Conservation (phyloP, 352 stramenopile species). For the Peronospora farinosa region DNA sequence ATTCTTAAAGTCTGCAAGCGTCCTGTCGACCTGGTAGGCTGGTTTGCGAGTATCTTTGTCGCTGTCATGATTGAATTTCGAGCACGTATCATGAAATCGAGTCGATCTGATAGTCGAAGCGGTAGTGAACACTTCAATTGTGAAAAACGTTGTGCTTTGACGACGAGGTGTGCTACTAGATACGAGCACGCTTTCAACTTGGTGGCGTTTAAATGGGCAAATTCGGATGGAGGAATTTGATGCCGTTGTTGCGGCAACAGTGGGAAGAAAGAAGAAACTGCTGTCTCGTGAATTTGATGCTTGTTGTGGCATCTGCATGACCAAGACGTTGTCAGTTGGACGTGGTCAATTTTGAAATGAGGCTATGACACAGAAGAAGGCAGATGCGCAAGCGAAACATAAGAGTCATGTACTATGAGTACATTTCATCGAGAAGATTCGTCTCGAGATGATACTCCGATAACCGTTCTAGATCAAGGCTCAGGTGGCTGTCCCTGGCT, state of each 20-base stretch:
- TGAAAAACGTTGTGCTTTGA: constrained; percentile 16
- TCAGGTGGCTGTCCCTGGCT: constrained; percentile 6
- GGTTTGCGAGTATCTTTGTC: constrained; percentile 1
- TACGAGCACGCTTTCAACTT: constrained; percentile 18
- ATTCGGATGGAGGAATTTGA: constrained; percentile 3
- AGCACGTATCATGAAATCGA: background rate
- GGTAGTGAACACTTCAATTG: constrained; percentile 17
- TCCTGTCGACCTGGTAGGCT: constrained; percentile 18
- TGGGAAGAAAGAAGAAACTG: background rate
- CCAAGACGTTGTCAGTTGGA: constrained; percentile 6
- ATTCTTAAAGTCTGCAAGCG: constrained; percentile 19
- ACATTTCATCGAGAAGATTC: constrained; percentile 15
- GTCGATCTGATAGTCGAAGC: background rate
- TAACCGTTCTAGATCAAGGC: constrained; percentile 6
- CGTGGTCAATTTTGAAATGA: constrained; percentile 18
- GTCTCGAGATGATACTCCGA: constrained; percentile 2
- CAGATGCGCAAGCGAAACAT: background rate
- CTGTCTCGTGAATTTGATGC: background rate
- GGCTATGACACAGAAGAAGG: background rate
- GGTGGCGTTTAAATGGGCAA: constrained; percentile 14
- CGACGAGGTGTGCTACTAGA: constrained; percentile 11
- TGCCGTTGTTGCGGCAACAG: background rate
- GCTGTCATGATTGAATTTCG: constrained; percentile 3
- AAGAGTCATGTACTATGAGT: constrained; percentile 7
- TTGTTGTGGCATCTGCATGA: constrained; percentile 10